Evolutionary conservation across 164 flowering plant species (phyloP).

Genomic region (Brasenia schreberi): DNA sequence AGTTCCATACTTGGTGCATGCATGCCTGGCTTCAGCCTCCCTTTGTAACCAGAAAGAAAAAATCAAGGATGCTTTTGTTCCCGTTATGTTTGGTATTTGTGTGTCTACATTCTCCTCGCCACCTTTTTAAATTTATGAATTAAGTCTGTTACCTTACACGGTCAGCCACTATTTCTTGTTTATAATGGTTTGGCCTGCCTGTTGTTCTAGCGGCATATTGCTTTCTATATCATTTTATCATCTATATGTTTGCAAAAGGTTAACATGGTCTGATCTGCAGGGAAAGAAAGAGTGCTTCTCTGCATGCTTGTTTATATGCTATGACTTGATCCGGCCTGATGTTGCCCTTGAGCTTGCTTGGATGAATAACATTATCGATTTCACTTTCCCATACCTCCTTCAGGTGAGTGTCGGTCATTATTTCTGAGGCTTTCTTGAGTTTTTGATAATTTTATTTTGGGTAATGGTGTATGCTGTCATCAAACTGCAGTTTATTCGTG

Average conservation of each 20-base stretch:
- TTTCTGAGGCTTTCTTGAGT: neutral
- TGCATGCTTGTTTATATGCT: slow-evolving; percentile 89
- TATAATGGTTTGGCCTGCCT: neutral
- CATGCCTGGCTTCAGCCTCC: neutral
- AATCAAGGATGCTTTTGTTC: too few species aligned
- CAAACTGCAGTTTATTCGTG: slow-evolving; percentile 60
- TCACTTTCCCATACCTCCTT: slow-evolving; percentile 87
- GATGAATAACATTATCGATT: slow-evolving; percentile 93
- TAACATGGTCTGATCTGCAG: slow-evolving; percentile 19
- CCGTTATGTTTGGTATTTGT: too few species aligned
- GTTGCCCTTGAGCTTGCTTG: slow-evolving; percentile 96
- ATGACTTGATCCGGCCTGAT: slow-evolving; percentile 80
- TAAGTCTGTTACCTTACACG: neutral
- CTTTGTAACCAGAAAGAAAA: neutral
- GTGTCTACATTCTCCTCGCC: neutral
- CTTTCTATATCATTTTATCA: neutral
- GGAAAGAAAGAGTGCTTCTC: slow-evolving; percentile 99
- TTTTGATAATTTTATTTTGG: too few species aligned
- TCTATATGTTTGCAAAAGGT: too few species aligned
- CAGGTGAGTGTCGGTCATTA: slow-evolving; percentile 39
- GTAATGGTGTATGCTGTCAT: too few species aligned
- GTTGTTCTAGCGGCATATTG: neutral
- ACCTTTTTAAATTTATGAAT: neutral
- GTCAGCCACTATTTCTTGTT: neutral
- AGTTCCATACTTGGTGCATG: too few species aligned